Evolutionary conservation across 169 alveolate species (phyloP).

Genomic region (Eimeria necatrix): DNA sequence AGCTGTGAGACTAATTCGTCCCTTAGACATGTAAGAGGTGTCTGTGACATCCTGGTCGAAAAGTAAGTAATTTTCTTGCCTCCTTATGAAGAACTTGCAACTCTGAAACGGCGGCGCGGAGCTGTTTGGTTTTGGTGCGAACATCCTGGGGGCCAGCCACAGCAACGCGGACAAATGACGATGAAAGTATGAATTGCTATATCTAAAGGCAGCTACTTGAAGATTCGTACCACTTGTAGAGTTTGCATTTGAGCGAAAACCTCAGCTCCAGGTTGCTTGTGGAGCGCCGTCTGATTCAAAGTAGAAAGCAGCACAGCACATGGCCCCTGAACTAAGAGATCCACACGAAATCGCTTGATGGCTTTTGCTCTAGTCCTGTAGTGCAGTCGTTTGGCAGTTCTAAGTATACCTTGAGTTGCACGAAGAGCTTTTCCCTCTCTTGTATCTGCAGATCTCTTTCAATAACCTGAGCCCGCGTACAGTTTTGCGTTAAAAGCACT

Average conservation of each 20-base stretch:
- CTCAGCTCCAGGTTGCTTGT: conserved; percentile 59
- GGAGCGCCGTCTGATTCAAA: not conserved
- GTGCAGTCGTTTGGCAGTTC: not conserved
- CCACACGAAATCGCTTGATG: not conserved
- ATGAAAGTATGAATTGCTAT: not conserved
- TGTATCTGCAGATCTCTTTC: conserved; percentile 93
- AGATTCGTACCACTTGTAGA: conserved; percentile 40
- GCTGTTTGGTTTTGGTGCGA: conserved; percentile 92
- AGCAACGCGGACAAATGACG: not conserved
- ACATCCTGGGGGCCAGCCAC: conserved; percentile 85
- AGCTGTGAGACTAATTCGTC: too few relatives aligned
- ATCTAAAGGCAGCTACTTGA: not conserved
- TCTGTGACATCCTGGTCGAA: too few relatives aligned
- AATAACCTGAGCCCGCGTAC: conserved; percentile 80
- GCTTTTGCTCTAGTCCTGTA: not conserved
- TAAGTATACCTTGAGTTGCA: conserved; percentile 91
- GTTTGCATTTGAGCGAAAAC: conserved; percentile 19
- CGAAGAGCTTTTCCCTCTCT: conserved; percentile 96
- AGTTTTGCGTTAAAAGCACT: not conserved
- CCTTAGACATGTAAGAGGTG: too few relatives aligned
- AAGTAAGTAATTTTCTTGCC: conserved; percentile 62
- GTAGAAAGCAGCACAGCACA: not conserved
- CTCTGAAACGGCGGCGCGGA: conserved; percentile 92
- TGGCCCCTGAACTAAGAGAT: not conserved
- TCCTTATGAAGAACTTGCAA: conserved; percentile 90